Evolutionary conservation across 106 monocot genomes (phyloP), one percentile per base, ranked within the genome.

Genomic region (Dioscorea alata): DNA sequence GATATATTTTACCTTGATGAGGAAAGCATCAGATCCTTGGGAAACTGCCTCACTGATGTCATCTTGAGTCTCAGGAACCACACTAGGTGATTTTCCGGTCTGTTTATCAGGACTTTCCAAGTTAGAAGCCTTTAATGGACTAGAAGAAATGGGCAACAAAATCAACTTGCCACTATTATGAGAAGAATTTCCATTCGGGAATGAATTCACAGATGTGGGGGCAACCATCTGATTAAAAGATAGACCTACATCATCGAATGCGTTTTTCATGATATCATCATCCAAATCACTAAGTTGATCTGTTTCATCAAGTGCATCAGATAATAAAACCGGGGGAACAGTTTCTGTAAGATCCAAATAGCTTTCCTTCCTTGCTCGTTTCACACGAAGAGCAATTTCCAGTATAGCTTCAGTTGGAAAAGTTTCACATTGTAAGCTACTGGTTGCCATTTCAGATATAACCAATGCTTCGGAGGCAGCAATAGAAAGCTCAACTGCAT

Each of bases 381-480:
- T 87, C 54, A 94, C 64, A 54, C 74, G 82, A 59, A 94, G 73
- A 61, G 82, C 78, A 62, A 85, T 70, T 78, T 90, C 84, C 23
- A 94, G 52, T 60, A 88, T 57, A 72, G 80, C 22, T 19, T 34
- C 24, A 62, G 76, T 61, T 49, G 73, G 71, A 19, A 82, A 76
- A 73, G 62, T 42, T 66, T 85, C 73, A 68, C 67, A 78, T 9
- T 53, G 23, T 20, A 56, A 70, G 49, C 68, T 53, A 57, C 69
- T 33, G 8, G n/a, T 49, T 28, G 75, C 52, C 60, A 89, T 66
- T 62, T 93, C 86, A 67, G 85, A 79, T 62, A 94, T 90, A 33
- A 69, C 87, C 60, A 90, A 71, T 59, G 94, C 94, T 81, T 94
- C 87, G 35, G 94, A 94, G 49, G 90, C 90, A 60, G 84, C 78